Conservation (phyloP, 179 eudicot genomes). For the Silene noctiflora region DNA sequence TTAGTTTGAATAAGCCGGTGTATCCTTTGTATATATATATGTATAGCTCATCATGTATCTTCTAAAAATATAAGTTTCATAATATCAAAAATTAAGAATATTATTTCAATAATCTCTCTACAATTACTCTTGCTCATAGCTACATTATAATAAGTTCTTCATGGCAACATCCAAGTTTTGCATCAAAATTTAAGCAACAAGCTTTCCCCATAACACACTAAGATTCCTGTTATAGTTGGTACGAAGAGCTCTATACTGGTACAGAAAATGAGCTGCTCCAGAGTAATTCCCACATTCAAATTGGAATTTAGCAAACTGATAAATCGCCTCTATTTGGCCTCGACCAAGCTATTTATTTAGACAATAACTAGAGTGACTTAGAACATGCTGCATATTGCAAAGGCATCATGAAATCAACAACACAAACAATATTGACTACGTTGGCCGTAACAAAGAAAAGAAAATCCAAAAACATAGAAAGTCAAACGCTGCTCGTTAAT, state of each 20-base stretch:
- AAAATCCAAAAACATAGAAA: not conserved
- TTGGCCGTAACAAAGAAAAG: not conserved
- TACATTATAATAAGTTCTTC: no score
- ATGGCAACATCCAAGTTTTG: slow-evolving; percentile 93
- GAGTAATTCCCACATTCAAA: slow-evolving; percentile 99
- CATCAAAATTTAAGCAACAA: slow-evolving; percentile 95
- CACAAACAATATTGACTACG: not conserved
- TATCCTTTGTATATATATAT: no score
- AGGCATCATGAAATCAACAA: not conserved
- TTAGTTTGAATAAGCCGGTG: no score
- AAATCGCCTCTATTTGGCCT: slow-evolving; percentile 88
- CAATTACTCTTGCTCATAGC: no score
- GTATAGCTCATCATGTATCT: no score
- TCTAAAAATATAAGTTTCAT: no score
- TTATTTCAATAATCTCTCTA: no score
- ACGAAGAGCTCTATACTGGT: slow-evolving; percentile 83
- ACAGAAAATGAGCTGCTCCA: slow-evolving; percentile 91
- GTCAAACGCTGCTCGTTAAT: not conserved
- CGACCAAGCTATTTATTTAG: slow-evolving; percentile 64
- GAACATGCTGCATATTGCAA: not conserved
- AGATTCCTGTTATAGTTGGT: slow-evolving; percentile 79
- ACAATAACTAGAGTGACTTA: not conserved
- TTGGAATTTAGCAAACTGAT: slow-evolving; percentile 92
- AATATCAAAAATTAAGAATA: no score
- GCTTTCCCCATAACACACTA: slow-evolving; percentile 94